Percentiles rank a stretch among this genome's conserved stretches.
phyloP scores from a whole-genome alignment of 1,284 basidiomycete genomes.

The Violaceomyces palustris region DNA sequence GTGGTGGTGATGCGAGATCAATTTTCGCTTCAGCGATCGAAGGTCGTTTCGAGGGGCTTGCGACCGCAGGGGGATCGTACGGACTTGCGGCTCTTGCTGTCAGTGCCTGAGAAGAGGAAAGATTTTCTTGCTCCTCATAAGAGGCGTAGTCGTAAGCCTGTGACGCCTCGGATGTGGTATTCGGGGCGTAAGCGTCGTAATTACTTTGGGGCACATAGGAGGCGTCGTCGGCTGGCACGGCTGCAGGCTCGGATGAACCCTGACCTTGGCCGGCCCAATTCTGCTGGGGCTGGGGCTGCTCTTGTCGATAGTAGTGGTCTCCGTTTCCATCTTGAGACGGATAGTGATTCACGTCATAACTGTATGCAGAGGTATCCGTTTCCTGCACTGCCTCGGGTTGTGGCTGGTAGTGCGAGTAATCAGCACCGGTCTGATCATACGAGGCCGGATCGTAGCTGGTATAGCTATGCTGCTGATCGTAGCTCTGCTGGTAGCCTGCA shows the following conservation, averaged over 20 bases:
- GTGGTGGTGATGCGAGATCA: constrained; percentile 7
- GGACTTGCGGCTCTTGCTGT: constrained; percentile 9
- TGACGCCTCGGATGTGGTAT: background rate
- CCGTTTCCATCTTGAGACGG: constrained; percentile 7
- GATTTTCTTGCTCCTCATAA: constrained; percentile 2
- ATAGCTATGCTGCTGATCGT: constrained; percentile 1
- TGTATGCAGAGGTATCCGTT: background rate
- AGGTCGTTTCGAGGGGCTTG: background rate
- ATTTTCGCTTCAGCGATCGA: constrained; percentile 1
- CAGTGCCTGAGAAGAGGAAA: too few relatives aligned
- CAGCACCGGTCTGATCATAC: constrained; percentile 4
- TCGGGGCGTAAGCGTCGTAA: constrained; percentile 7
- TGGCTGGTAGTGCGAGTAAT: background rate
- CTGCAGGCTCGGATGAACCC: too few relatives aligned
- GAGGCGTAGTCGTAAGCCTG: constrained; percentile 9
- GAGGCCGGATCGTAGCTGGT: constrained; percentile 2
- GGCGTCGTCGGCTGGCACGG: too few relatives aligned
- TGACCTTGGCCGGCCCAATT: too few relatives aligned
- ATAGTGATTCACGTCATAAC: background rate
- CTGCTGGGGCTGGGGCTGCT: background rate
- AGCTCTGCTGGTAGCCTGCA: constrained; percentile 4
- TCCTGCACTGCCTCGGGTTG: background rate
- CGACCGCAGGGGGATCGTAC: constrained; percentile 11
- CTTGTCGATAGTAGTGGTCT: constrained; percentile 4
- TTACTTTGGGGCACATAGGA: constrained; percentile 4